Percentiles rank a stretch among this genome's conserved stretches.
phyloP scores from a whole-genome alignment of 192 early-diverging fungal genomes.

The Thoreauomyces humboldtii region DNA sequence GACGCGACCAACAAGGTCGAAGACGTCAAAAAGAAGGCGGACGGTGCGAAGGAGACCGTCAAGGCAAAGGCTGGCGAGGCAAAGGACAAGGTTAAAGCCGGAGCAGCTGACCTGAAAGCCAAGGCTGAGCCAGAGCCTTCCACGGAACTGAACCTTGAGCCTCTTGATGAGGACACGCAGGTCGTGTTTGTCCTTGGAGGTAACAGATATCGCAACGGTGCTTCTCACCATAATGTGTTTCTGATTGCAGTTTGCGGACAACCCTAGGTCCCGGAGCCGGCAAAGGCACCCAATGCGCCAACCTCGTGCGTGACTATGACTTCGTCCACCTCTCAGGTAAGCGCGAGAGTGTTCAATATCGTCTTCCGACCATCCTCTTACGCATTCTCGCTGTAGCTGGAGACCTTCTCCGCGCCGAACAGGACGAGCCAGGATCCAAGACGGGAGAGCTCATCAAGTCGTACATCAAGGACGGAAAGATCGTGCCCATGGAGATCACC shows the following conservation, averaged over 20 bases:
- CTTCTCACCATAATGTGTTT: not conserved
- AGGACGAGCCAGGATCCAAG: constrained; percentile 73
- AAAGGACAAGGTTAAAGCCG: not conserved
- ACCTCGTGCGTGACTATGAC: constrained; percentile 82
- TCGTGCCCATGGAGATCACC: constrained; percentile 95
- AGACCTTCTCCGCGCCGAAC: constrained; percentile 91
- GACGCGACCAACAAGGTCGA: not conserved
- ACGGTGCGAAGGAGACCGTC: not conserved
- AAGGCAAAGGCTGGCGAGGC: not conserved
- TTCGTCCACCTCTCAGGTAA: constrained; percentile 92
- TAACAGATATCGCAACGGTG: not conserved
- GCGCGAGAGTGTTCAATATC: not conserved
- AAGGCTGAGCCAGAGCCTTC: not conserved
- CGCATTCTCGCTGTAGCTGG: constrained; percentile 69
- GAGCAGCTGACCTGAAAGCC: not conserved
- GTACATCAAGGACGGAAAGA: constrained; percentile 90
- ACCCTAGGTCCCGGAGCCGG: constrained; percentile 64
- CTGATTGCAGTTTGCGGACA: too few species aligned
- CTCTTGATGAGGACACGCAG: constrained; percentile 54
- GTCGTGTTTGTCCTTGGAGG: constrained; percentile 87
- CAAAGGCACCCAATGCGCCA: constrained; percentile 94
- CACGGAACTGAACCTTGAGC: constrained; percentile 25
- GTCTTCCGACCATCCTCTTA: not conserved
- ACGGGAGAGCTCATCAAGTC: constrained; percentile 89
- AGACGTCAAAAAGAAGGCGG: not conserved